phyloP scores from a whole-genome alignment of 2,329 filamentous ascomycete genomes.

The Bipolaris cookei region DNA sequence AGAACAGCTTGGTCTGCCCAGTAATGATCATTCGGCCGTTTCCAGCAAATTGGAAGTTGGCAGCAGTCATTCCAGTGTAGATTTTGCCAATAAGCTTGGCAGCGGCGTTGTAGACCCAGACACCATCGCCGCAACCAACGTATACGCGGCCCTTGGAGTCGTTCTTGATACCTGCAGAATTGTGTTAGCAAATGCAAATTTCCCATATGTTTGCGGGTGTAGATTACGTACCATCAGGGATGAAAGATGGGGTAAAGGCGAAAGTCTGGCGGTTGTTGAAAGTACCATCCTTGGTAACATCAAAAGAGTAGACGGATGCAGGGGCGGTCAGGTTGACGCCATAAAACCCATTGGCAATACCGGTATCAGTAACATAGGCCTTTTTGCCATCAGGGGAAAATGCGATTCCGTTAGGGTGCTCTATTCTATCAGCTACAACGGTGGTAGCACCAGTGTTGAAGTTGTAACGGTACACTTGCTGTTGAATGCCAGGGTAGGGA shows the following conservation, averaged over 20 bases:
- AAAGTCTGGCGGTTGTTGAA: slow-evolving; percentile 32
- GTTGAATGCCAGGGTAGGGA: slow-evolving; percentile 32
- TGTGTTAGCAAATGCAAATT: slow-evolving; percentile 7
- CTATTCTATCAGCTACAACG: slow-evolving; percentile 49
- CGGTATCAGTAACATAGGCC: slow-evolving; percentile 54
- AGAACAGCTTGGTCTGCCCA: slow-evolving; percentile 35
- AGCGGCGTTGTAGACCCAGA: slow-evolving; percentile 58
- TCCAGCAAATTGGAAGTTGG: slow-evolving; percentile 35
- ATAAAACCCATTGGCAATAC: slow-evolving; percentile 29
- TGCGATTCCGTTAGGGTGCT: slow-evolving; percentile 51
- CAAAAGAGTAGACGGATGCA: slow-evolving; percentile 33
- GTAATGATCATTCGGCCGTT: slow-evolving; percentile 34
- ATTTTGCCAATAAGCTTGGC: slow-evolving; percentile 54
- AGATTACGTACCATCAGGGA: slow-evolving; percentile 27
- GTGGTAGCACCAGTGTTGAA: slow-evolving; percentile 48
- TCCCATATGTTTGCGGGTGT: background rate
- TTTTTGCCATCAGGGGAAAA: slow-evolving; percentile 50
- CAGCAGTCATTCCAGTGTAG: slow-evolving; percentile 29
- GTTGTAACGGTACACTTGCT: slow-evolving; percentile 51
- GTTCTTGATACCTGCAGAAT: slow-evolving; percentile 23
- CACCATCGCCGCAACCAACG: slow-evolving; percentile 56
- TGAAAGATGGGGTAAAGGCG: slow-evolving; percentile 24
- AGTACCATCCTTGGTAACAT: slow-evolving; percentile 29
- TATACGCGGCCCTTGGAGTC: slow-evolving; percentile 61
- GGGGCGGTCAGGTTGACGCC: slow-evolving; percentile 30